A percentile compares a stretch with the other conserved stretches of the same genome.
phyloP scores from a whole-genome alignment of 345 rosid species.

The Punica granatum region DNA sequence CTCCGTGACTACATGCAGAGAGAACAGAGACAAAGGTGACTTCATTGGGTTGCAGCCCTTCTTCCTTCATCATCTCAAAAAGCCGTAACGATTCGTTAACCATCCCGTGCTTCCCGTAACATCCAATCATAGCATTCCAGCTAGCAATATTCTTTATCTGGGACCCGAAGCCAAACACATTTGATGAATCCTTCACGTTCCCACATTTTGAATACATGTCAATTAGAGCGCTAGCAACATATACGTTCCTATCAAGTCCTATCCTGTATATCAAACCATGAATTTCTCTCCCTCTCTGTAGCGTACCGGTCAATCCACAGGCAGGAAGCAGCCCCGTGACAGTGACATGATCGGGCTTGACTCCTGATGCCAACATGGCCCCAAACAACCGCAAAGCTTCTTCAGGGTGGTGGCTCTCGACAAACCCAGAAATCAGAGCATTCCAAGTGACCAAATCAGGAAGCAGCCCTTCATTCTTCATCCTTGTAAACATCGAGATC shows the following conservation, averaged over 20 bases:
- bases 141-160: conserved; percentile 25
- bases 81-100: conserved; percentile 26
- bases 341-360: conserved; percentile 33
- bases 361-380: conserved; percentile 24
- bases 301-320: conserved; percentile 31
- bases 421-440: conserved; percentile 45
- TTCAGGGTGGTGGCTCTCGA: conserved; percentile 25
- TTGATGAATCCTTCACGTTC: conserved; percentile 28
- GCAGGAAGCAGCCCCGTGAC: conserved; percentile 44
- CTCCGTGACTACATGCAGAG: conserved; percentile 48
- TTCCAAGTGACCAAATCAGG: conserved; percentile 53
- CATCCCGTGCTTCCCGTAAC: conserved; percentile 46
- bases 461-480: conserved; percentile 30
- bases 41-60: conserved; percentile 22
- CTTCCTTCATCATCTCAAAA: conserved; percentile 38
- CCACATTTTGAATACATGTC: conserved; percentile 67
- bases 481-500: conserved; percentile 20
- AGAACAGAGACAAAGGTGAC: conserved; percentile 37
- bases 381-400: conserved; percentile 32
- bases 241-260: conserved; percentile 29
- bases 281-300: conserved; percentile 32
- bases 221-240: conserved; percentile 41
- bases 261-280: conserved; percentile 37
- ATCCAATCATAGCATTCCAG: conserved; percentile 54
- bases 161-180: conserved; percentile 23